Percentiles rank a stretch among this genome's conserved stretches.
Conservation (phyloP, 2,329 filamentous ascomycete genomes). For the Alternaria solani region DNA sequence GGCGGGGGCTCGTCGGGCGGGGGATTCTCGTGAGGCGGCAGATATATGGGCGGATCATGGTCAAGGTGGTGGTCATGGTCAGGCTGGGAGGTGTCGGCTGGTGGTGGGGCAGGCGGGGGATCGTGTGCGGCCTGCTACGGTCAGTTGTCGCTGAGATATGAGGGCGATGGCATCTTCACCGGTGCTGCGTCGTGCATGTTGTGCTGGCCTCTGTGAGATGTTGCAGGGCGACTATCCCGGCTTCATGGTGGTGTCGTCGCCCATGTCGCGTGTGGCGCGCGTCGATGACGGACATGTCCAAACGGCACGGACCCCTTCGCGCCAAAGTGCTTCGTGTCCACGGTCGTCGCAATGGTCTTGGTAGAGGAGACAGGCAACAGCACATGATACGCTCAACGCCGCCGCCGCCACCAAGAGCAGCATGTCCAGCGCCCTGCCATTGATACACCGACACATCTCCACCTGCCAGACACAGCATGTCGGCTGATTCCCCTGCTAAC, state of each 20-base stretch:
- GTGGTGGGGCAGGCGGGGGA: slow-evolving; percentile 22
- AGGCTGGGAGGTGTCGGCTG: not conserved
- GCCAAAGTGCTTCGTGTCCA: slow-evolving; percentile 26
- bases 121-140: slow-evolving; percentile 12
- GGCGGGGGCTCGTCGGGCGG: slow-evolving; percentile 42
- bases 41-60: slow-evolving; percentile 17
- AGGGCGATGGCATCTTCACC: not conserved
- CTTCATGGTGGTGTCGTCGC: slow-evolving; percentile 15
- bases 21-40: not conserved
- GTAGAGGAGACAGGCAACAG: slow-evolving; percentile 26
- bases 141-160: not conserved
- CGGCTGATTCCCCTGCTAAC: slow-evolving; percentile 48
- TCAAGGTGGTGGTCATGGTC: slow-evolving; percentile 5
- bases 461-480: slow-evolving; percentile 45
- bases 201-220: not conserved
- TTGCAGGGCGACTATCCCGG: not conserved
- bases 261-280: slow-evolving; percentile 22
- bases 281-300: slow-evolving; percentile 23
- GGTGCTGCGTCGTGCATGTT: slow-evolving; percentile 23
- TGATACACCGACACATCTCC: slow-evolving; percentile 23
- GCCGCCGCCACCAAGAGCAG: slow-evolving; percentile 22
- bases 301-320: slow-evolving; percentile 23
- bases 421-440: slow-evolving; percentile 39
- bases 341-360: slow-evolving; percentile 18
- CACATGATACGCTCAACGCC: slow-evolving; percentile 11